phyloP scores from a whole-genome alignment of 106 monocot species.

The Platanthera zijinensis region DNA sequence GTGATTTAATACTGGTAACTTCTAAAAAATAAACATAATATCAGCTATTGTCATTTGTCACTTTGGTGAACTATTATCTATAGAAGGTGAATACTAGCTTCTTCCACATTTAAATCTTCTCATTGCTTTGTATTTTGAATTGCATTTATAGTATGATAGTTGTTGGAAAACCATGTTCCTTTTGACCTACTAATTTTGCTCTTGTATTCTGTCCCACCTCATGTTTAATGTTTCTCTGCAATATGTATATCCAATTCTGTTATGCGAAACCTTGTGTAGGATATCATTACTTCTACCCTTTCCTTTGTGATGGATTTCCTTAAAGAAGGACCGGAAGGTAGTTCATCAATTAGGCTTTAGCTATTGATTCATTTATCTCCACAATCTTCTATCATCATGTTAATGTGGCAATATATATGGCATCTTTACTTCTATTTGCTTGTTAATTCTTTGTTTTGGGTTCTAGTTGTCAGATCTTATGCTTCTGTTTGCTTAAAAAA shows the following conservation, averaged over 20 bases:
- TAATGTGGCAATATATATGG: not conserved
- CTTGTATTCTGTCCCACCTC: not conserved
- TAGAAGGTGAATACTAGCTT: not conserved
- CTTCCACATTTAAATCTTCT: not conserved
- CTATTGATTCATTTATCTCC: not conserved
- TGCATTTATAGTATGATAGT: not conserved
- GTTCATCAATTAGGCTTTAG: not conserved
- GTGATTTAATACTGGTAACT: not conserved
- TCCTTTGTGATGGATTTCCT: not conserved
- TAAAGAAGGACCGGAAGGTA: not conserved
- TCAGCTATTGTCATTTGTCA: not conserved
- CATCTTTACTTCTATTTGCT: not conserved
- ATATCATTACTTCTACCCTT: not conserved
- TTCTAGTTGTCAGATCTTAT: not conserved
- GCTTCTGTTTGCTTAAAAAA: not conserved
- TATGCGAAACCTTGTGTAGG: not conserved
- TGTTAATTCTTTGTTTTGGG: not conserved
- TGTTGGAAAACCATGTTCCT: not conserved
- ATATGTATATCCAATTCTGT: constrained; percentile 2
- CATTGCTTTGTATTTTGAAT: not conserved
- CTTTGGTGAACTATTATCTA: not conserved
- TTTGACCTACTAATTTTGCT: not conserved
- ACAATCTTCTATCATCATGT: not conserved
- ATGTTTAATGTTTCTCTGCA: not conserved
- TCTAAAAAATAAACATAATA: not conserved